Evolutionary conservation across 805 yeast species (phyloP).

Genomic region (Metschnikowia cubensis): DNA sequence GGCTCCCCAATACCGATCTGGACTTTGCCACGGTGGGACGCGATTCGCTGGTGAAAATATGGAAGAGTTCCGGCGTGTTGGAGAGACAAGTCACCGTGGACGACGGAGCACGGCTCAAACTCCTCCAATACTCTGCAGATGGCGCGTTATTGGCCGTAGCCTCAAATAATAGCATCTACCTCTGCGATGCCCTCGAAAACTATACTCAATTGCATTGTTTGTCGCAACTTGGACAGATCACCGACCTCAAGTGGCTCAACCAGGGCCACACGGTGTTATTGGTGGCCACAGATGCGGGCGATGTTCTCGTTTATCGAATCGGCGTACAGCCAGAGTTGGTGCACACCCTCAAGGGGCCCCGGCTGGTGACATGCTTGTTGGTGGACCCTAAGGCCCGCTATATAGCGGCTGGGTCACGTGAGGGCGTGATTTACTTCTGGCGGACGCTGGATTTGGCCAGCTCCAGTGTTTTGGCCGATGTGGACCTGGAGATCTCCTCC

Average conservation of each 20-base stretch:
- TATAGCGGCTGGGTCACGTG: conserved; percentile 53
- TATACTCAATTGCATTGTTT: conserved; percentile 21
- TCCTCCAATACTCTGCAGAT: conserved; percentile 40
- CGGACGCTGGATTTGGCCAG: conserved; percentile 35
- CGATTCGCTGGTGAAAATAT: conserved; percentile 42
- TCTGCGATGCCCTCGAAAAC: conserved; percentile 32
- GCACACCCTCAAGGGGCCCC: conserved; percentile 39
- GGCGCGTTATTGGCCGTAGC: conserved; percentile 45
- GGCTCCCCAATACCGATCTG: conserved; percentile 48
- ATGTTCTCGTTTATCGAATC: conserved; percentile 24
- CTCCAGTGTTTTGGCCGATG: conserved; percentile 32
- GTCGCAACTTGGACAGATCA: conserved; percentile 20
- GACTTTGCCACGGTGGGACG: conserved; percentile 47
- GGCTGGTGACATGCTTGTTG: conserved; percentile 44
- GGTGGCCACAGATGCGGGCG: conserved; percentile 48
- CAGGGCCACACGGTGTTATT: conserved; percentile 31
- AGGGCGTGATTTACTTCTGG: conserved; percentile 55
- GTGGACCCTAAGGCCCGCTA: conserved; percentile 52
- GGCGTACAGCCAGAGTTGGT: neutral
- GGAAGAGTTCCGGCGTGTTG: conserved; percentile 13
- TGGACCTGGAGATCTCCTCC: conserved; percentile 42
- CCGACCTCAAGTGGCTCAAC: conserved; percentile 46
- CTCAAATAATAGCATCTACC: conserved; percentile 34
- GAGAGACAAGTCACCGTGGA: conserved; percentile 20
- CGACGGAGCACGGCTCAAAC: conserved; percentile 10